phyloP scores from a whole-genome alignment of 768 basidiomycete genomes.

The Pseudohyphozyma bogoriensis region DNA sequence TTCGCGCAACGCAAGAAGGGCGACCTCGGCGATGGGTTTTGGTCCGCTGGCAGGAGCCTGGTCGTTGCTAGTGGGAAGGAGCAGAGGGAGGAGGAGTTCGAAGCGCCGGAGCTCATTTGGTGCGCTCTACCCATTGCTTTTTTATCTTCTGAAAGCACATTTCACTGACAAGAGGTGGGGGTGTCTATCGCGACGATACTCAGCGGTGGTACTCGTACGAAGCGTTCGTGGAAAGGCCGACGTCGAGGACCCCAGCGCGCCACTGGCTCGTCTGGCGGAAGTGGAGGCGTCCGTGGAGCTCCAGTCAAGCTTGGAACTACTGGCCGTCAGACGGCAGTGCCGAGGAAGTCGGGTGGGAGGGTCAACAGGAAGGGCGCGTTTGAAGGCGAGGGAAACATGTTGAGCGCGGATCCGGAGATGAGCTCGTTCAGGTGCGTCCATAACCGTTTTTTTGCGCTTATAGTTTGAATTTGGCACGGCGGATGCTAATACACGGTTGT shows the following conservation, averaged over 20 bases:
- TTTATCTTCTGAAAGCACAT: too few relatives aligned
- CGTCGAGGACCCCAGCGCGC: too few relatives aligned
- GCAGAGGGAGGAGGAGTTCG: not conserved
- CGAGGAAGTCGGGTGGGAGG: constrained; percentile 15
- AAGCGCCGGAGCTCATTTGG: constrained; percentile 2
- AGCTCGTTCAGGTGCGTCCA: constrained; percentile 22
- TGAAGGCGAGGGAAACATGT: constrained; percentile 1
- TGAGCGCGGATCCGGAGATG: constrained; percentile 8
- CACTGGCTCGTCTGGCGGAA: too few relatives aligned
- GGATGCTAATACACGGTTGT: too few relatives aligned
- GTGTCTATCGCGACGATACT: too few relatives aligned
- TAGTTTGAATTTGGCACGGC: not conserved
- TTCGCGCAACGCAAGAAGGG: not conserved
- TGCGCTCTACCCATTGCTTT: not conserved
- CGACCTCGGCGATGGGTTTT: constrained; percentile 28
- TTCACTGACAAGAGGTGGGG: not conserved
- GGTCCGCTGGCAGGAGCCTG: not conserved
- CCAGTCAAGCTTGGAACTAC: constrained; percentile 14
- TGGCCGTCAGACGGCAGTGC: constrained; percentile 19
- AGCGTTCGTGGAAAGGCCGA: too few relatives aligned
- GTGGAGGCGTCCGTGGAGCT: too few relatives aligned
- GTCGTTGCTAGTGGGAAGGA: not conserved
- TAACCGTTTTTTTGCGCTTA: not conserved
- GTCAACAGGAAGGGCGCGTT: constrained; percentile 18
- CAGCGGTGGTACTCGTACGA: too few relatives aligned